Conservation (phyloP, 2,329 filamentous ascomycete species). For the Fusarium drepaniforme region DNA sequence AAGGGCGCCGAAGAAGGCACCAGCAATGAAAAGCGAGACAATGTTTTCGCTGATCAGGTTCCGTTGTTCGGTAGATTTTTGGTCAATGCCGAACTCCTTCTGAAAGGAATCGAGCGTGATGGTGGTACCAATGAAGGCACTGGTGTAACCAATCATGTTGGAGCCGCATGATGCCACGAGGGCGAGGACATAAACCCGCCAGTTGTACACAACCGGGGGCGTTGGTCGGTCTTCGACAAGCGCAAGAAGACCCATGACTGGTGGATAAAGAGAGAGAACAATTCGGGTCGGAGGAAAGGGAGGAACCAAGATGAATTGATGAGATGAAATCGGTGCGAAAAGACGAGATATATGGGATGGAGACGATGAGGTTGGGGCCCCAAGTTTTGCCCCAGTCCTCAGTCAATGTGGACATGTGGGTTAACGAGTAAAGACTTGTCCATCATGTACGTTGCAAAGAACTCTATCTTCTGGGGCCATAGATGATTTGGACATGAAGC, state of each 20-base stretch:
- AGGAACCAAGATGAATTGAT: neutral
- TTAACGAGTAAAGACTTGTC: conserved; percentile 11
- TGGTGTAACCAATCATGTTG: conserved; percentile 57
- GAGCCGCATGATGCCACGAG: conserved; percentile 53
- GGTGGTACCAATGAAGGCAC: conserved; percentile 76
- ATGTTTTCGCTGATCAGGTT: conserved; percentile 72
- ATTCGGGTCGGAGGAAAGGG: neutral
- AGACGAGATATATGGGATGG: neutral
- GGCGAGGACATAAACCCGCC: conserved; percentile 49
- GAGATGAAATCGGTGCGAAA: neutral
- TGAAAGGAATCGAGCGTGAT: conserved; percentile 72
- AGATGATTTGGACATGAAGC: conserved; percentile 9
- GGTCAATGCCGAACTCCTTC: conserved; percentile 68
- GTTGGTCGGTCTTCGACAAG: conserved; percentile 52
- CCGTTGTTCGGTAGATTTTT: conserved; percentile 55
- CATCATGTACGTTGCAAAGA: conserved; percentile 17
- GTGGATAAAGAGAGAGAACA: neutral
- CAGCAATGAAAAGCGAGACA: conserved; percentile 76
- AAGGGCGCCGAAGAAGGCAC: conserved; percentile 76
- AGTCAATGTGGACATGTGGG: conserved; percentile 20
- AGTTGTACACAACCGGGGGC: conserved; percentile 53
- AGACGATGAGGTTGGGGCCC: neutral
- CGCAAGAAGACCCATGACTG: conserved; percentile 46
- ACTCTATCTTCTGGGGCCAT: conserved; percentile 5
- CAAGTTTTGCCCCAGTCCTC: conserved; percentile 15